Conservation (phyloP, 2,329 filamentous ascomycete species). For the Leptographium radiaticola region DNA sequence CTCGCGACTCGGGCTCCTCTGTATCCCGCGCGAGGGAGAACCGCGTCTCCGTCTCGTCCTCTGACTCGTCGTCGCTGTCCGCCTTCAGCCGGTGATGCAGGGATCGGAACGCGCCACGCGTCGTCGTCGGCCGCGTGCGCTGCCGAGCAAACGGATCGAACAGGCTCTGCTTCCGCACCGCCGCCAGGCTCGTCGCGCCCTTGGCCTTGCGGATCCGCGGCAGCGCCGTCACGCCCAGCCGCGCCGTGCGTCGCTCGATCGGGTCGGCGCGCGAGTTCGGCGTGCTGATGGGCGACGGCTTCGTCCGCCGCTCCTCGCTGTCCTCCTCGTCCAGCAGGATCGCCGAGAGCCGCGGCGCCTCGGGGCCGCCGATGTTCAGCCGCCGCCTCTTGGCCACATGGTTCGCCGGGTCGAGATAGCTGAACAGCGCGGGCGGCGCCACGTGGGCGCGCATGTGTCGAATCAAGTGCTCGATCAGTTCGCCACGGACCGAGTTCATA, state of each 20-base stretch:
- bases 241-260: constrained; percentile 45
- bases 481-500: constrained; percentile 61
- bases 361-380: constrained; percentile 61
- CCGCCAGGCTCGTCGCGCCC: constrained; percentile 31
- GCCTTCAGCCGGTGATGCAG: constrained; percentile 69
- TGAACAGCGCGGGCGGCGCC: constrained; percentile 65
- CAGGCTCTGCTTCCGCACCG: constrained; percentile 49
- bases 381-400: constrained; percentile 69
- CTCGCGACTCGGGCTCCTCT: constrained; percentile 64
- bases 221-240: constrained; percentile 48
- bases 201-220: constrained; percentile 65
- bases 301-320: constrained; percentile 37
- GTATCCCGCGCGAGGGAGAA: constrained; percentile 58
- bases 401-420: constrained; percentile 70
- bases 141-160: constrained; percentile 53
- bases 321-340: constrained; percentile 38
- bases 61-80: constrained; percentile 74
- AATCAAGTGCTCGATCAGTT: constrained; percentile 77
- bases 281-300: constrained; percentile 43
- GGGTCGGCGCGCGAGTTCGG: constrained; percentile 50
- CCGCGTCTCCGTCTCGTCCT: constrained; percentile 58
- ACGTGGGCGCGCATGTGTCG: constrained; percentile 81
- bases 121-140: constrained; percentile 30
- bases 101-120: constrained; percentile 55
- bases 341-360: constrained; percentile 38